A percentile compares a stretch with the other conserved stretches of the same genome.
Conservation (phyloP, 768 basidiomycete species). For the Myochromella boudieri region DNA sequence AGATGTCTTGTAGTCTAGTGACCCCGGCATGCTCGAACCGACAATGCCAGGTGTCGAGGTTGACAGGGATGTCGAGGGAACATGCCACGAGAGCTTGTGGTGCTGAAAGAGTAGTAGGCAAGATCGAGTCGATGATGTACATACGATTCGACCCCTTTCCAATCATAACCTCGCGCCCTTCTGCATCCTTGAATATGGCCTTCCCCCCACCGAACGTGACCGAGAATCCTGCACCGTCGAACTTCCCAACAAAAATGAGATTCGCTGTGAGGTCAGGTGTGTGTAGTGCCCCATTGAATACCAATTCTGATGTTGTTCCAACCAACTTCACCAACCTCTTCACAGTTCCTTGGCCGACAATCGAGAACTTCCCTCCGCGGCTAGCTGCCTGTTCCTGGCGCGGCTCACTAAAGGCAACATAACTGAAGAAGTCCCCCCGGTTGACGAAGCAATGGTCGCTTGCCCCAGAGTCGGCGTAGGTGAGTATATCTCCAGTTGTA, state of each 20-base stretch:
- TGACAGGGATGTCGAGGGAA: conserved; percentile 17
- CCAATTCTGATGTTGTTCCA: background rate
- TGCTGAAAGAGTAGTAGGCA: background rate
- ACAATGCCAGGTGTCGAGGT: conserved; percentile 26
- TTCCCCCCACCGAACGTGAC: background rate
- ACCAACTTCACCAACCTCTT: background rate
- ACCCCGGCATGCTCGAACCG: conserved; percentile 22
- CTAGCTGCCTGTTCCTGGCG: background rate
- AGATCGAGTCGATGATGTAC: background rate
- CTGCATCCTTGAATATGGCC: background rate
- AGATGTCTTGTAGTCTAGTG: conserved; percentile 13
- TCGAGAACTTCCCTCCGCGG: background rate
- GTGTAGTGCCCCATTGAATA: conserved; percentile 6
- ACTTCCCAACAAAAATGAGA: conserved; percentile 1
- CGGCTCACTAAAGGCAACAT: background rate
- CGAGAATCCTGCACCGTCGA: background rate
- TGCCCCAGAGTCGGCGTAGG: conserved; percentile 3
- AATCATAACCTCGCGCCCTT: background rate
- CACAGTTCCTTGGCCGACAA: background rate
- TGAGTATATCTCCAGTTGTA: background rate
- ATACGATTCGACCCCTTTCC: background rate
- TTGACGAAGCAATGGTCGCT: conserved; percentile 8
- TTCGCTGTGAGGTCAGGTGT: conserved; percentile 14
- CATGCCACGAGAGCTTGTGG: background rate
- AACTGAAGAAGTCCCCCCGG: background rate